These are phyloP conservation scores for Aquilaria malaccensis DNA, from an alignment of 345 rosid species.

Conservation along the genomic window DNA sequence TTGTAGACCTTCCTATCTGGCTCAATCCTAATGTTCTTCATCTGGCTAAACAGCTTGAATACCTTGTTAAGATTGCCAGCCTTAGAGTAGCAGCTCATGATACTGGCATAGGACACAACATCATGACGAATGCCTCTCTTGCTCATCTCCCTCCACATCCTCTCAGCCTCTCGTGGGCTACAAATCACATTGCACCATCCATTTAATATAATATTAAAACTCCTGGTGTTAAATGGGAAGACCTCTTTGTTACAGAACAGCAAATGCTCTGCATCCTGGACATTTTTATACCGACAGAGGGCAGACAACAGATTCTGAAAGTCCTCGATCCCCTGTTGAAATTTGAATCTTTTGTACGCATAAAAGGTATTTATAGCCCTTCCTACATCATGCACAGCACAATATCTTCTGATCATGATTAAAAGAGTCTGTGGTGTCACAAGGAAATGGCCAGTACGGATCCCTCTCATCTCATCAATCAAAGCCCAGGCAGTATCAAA, in stretches of 20 bases:
- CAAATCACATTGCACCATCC: slow-evolving; percentile 88
- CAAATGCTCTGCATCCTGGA: slow-evolving; percentile 89
- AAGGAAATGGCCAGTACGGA: slow-evolving; percentile 37
- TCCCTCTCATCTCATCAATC: slow-evolving; percentile 80
- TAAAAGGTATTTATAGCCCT: slow-evolving; percentile 77
- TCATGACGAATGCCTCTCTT: slow-evolving; percentile 53
- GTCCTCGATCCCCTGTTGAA: slow-evolving; percentile 62
- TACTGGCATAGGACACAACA: slow-evolving; percentile 63
- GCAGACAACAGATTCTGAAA: slow-evolving; percentile 88
- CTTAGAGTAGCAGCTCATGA: slow-evolving; percentile 82
- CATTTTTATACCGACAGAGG: slow-evolving; percentile 88
- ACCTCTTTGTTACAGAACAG: slow-evolving; percentile 61
- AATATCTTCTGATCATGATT: slow-evolving; percentile 85
- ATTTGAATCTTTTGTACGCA: slow-evolving; percentile 53
- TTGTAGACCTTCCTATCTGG: slow-evolving; percentile 87
- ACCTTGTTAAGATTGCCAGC: slow-evolving; percentile 58
- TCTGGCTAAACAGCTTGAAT: slow-evolving; percentile 52
- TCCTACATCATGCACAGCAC: slow-evolving; percentile 79
- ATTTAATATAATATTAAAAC: slow-evolving; percentile 74
- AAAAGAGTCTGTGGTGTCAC: slow-evolving; percentile 68
- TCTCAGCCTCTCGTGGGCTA: slow-evolving; percentile 66
- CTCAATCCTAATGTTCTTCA: slow-evolving; percentile 51
- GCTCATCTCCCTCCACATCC: slow-evolving; percentile 87
- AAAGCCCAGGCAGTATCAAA: slow-evolving; percentile 86
- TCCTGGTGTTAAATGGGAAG: slow-evolving; percentile 68